Evolutionary conservation across 139 green algal genomes (phyloP), one percentile per base, ranked within the genome.

Genomic region (Yamagishiella unicocca): DNA sequence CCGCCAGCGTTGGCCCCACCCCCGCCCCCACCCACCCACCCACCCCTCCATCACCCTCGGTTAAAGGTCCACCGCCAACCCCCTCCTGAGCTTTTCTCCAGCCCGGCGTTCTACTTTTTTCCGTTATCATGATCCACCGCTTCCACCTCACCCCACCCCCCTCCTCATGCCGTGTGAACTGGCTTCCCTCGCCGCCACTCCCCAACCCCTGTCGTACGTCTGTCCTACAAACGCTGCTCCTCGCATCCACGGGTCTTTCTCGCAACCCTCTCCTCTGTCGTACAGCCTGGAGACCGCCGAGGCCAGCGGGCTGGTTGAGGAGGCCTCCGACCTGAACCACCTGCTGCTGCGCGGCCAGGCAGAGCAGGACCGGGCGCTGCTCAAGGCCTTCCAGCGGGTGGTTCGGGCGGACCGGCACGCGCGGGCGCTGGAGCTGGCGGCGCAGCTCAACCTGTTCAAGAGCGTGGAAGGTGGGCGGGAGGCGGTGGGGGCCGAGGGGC

Each of bases 381-480:
- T 93, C 37, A 84, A 83, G 70, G 85, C 93, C 35, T 88, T 93
- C 38, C 76, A 92, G 40, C 72, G 62, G 27, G 81, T 89, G 38
- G 35, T 94, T 27, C 90, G 92, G 54, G 79, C 46, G 4, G 81
- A 93, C 66, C 90, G 85, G 24, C 73, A 92, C 55, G 73, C 55
- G 5, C 89, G 90, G 43, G 93, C 91, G 17, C 79, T 95, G 86
- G 90, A 96, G 89, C 53, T 94, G 54, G 95, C 92, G 14, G 61
- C 43, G n/a, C 61, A 80, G 45, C 89, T 97, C 67, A 88, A 91
- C 31, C 81, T 84, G 40, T 86, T 78, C 54, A 84, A 85, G 79
- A 76, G 61, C 79, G 9, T 85, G 61, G 62, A 75, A 42, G 79
- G 79, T 75, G 58, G 9, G 79, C 1, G 14, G 7, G 22, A 22